Base-by-base conservation (phyloP, 108 stramenopile genomes). In the Nannochloropsis gaditana region DNA sequence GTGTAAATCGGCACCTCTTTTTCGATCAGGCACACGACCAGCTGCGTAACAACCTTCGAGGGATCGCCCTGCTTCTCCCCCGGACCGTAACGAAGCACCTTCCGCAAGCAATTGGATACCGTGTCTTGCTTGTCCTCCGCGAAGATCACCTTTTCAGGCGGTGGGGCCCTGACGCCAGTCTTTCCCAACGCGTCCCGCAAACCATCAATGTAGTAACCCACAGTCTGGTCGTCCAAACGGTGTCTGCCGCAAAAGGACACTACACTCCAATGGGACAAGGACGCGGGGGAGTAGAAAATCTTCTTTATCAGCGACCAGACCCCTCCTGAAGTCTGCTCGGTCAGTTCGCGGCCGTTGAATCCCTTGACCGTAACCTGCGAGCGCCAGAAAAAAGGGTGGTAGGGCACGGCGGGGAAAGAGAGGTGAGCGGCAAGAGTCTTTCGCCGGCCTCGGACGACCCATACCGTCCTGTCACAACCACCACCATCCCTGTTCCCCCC, bases 21-120 rank as follows among this genome's bases (percentile, higher is more conserved):
- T n/a, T 73, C 59, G 59, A 73, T 73, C 19, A 15, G n/a, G n/a
- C 59, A 73, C 59, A 73, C 59, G 59, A 73, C n/a, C n/a, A 73
- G n/a, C n/a, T 73, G 59, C 31, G 31, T 31, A 31, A 31, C 31
- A n/a, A 73, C 8, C n/a, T 73, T 73, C n/a, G 19, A 15, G 3
- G 59, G 8, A 31, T 31, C 31, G 31, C 31, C 31, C 31, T 31
- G 31, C 31, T 31, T 31, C 31, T 31, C 31, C 31, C 31, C 31
- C 0, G 31, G 31, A 31, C 31, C 31, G 31, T 31, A 31, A 4
- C n/a, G 15, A n/a, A 73, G 6, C n/a, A n/a, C 59, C 15, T n/a
- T 15, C 59, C 59, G 59, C 59, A 73, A 73, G 59, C 59, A 73
- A n/a, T 73, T 73, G 19, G 59, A 73, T 15, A 73, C 59, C 2